Conservation (phyloP, 139 green algal species). For the Volvox africanus region DNA sequence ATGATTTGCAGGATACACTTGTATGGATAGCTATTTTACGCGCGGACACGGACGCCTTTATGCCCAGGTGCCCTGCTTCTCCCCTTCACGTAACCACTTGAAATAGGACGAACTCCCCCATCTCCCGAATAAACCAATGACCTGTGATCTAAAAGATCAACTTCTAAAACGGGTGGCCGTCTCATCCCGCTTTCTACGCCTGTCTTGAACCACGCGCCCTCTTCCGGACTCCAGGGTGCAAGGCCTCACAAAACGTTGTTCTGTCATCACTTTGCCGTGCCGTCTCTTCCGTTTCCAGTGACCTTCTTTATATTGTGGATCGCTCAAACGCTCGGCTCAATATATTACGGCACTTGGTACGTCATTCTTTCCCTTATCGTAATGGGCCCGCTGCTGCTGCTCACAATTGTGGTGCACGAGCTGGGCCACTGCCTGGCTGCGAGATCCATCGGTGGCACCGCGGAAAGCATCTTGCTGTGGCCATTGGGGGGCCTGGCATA, state of each 20-base stretch:
- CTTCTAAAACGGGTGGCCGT: too few species aligned
- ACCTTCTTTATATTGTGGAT: slow-evolving; percentile 53
- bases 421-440: slow-evolving; percentile 72
- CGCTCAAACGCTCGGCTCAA: slow-evolving; percentile 39
- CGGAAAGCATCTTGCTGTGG: slow-evolving; percentile 81
- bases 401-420: slow-evolving; percentile 79
- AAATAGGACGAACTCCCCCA: background rate
- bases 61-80: background rate
- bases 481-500: slow-evolving; percentile 84
- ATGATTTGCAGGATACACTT: too few species aligned
- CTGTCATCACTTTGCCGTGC: too few species aligned
- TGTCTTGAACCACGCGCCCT: too few species aligned
- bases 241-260: too few species aligned
- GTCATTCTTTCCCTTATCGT: slow-evolving; percentile 61
- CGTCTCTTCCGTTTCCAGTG: slow-evolving; percentile 22
- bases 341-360: slow-evolving; percentile 21
- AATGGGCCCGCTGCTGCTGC: slow-evolving; percentile 71
- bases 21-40: too few species aligned
- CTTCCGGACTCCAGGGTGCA: too few species aligned
- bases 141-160: too few species aligned
- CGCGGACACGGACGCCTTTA: too few species aligned
- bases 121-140: background rate
- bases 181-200: too few species aligned
- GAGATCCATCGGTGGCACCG: slow-evolving; percentile 57
- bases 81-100: background rate